Evolutionary conservation across 2,329 filamentous ascomycete species (phyloP).

Genomic region (Aspergillus japonicus): DNA sequence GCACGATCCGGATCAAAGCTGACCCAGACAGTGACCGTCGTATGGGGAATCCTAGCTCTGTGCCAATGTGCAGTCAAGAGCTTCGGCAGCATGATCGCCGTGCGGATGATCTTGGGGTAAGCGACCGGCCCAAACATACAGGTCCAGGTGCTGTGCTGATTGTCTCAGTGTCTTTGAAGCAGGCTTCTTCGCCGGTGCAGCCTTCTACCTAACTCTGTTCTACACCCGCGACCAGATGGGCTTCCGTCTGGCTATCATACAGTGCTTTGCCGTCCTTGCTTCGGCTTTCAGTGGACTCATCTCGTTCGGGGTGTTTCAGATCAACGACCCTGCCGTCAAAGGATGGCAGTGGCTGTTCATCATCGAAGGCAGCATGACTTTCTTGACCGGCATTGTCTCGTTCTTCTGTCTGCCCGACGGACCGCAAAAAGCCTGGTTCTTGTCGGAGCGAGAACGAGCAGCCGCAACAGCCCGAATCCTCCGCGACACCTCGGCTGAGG

Average conservation of each 20-base stretch:
- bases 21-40: conserved; percentile 34
- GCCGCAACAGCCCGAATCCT: conserved; percentile 47
- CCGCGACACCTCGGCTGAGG: conserved; percentile 45
- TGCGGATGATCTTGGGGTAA: conserved; percentile 45
- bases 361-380: conserved; percentile 42
- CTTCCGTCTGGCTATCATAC: conserved; percentile 48
- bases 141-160: neutral
- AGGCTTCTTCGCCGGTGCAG: conserved; percentile 55
- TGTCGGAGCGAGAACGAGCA: conserved; percentile 34
- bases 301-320: conserved; percentile 49
- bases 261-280: conserved; percentile 43
- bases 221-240: conserved; percentile 42
- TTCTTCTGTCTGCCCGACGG: conserved; percentile 37
- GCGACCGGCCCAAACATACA: neutral
- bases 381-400: conserved; percentile 27
- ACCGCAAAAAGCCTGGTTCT: conserved; percentile 39
- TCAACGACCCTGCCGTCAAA: conserved; percentile 46
- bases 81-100: conserved; percentile 51
- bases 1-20: conserved; percentile 31
- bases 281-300: conserved; percentile 45
- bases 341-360: conserved; percentile 50
- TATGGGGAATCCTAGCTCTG: conserved; percentile 29
- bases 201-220: conserved; percentile 56
- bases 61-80: conserved; percentile 53
- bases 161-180: conserved; percentile 44